phyloP scores from a whole-genome alignment of 768 basidiomycete species.

The Saitozyma sp. region DNA sequence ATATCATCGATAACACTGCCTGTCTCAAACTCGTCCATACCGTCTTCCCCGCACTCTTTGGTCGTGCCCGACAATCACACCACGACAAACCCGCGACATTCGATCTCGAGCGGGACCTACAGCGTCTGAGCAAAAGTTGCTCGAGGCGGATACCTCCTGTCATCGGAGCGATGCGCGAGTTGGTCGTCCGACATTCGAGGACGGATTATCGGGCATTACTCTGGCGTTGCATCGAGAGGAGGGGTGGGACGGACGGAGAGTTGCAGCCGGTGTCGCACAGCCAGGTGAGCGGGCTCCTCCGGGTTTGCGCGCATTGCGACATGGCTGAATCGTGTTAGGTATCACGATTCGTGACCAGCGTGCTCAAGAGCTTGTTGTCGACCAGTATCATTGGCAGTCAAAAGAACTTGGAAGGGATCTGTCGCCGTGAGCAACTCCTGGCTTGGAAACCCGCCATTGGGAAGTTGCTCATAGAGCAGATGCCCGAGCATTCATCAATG shows the following conservation, averaged over 20 bases:
- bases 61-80: neutral
- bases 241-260: neutral
- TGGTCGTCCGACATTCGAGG: slow-evolving; percentile 23
- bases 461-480: slow-evolving; percentile 56
- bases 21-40: slow-evolving; percentile 67
- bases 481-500: slow-evolving; percentile 69
- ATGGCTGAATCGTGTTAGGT: slow-evolving; percentile 13
- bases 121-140: neutral
- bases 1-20: slow-evolving; percentile 54
- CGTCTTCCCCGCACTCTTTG: slow-evolving; percentile 59
- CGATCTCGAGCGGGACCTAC: neutral
- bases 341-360: slow-evolving; percentile 13
- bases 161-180: slow-evolving; percentile 27
- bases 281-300: slow-evolving; percentile 11
- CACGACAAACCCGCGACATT: neutral
- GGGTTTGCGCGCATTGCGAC: neutral
- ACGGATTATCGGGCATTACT: slow-evolving; percentile 18
- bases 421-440: slow-evolving; percentile 7
- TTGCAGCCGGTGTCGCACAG: slow-evolving; percentile 23
- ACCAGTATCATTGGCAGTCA: slow-evolving; percentile 17
- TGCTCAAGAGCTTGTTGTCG: slow-evolving; percentile 39
- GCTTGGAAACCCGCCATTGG: neutral
- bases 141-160: slow-evolving; percentile 4
- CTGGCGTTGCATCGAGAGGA: slow-evolving; percentile 7
- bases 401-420: slow-evolving; percentile 17